phyloP scores from a whole-genome alignment of 345 rosid genomes.

The Lepidium africanum region DNA sequence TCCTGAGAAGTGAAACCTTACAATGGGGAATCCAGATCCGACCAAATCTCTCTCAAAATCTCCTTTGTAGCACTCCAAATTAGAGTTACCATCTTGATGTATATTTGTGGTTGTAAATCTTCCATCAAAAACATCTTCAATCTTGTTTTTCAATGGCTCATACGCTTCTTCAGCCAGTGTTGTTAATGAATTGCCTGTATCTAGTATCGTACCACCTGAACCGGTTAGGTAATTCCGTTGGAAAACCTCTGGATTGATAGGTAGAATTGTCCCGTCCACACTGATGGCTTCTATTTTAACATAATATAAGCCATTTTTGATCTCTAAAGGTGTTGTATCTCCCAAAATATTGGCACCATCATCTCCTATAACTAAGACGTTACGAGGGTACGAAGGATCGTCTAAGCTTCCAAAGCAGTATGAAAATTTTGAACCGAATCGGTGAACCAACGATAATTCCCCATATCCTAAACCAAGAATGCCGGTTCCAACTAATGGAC shows the following conservation, averaged over 20 bases:
- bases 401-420: neutral
- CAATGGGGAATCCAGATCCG: neutral
- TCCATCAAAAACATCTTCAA: neutral
- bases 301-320: neutral
- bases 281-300: neutral
- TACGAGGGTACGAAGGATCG: neutral
- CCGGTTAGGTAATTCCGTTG: neutral
- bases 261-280: neutral
- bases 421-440: neutral
- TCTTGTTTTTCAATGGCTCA: neutral
- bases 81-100: neutral
- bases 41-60: neutral
- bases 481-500: neutral
- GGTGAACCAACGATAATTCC: neutral
- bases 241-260: neutral
- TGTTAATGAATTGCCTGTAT: neutral
- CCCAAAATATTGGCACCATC: neutral
- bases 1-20: neutral
- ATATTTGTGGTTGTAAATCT: neutral
- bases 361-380: neutral
- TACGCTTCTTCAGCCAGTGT: neutral
- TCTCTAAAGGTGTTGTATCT: neutral
- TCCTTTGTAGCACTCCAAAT: conserved; percentile 3
- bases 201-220: neutral
- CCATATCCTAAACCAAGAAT: neutral